Percentiles rank a stretch among this genome's conserved stretches.
phyloP scores from a whole-genome alignment of 1,284 basidiomycete species.

The Ceratobasidium sp. region DNA sequence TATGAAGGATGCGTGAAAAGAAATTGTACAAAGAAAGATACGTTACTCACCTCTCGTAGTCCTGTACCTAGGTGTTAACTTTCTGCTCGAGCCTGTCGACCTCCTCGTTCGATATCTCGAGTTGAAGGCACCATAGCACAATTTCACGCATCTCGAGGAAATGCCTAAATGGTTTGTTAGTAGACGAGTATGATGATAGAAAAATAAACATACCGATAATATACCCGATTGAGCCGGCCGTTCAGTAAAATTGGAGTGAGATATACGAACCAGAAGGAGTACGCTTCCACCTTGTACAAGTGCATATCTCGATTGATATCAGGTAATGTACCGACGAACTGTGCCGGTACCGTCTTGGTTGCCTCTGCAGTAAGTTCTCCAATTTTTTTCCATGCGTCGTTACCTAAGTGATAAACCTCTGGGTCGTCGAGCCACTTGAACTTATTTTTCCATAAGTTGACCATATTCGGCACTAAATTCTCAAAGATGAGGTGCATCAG shows the following conservation, averaged over 20 bases:
- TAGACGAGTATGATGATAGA: neutral
- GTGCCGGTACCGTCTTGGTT: conserved; percentile 36
- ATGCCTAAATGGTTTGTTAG: conserved; percentile 20
- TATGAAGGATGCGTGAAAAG: neutral
- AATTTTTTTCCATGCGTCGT: conserved; percentile 28
- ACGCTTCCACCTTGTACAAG: conserved; percentile 10
- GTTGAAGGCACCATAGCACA: conserved; percentile 9
- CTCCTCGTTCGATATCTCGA: neutral
- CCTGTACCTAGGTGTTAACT: conserved; percentile 5
- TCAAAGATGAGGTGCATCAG: conserved; percentile 49
- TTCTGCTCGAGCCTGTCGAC: conserved; percentile 2
- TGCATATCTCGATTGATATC: conserved; percentile 16
- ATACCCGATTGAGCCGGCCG: neutral
- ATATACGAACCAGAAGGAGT: conserved; percentile 25
- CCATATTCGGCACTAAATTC: conserved; percentile 44
- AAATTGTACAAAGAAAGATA: neutral
- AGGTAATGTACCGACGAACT: conserved; percentile 45
- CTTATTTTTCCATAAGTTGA: conserved; percentile 12
- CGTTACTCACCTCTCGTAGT: conserved; percentile 10
- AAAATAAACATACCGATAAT: conserved; percentile 1
- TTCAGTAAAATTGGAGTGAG: conserved; percentile 14
- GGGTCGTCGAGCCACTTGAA: neutral
- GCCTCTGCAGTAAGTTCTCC: conserved; percentile 31
- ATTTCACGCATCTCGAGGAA: conserved; percentile 20
- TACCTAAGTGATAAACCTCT: neutral